A percentile compares a stretch with the other conserved stretches of the same genome.
Conservation (phyloP, 495 filamentous ascomycete genomes). For the Lasiosphaeriaceae sp. region DNA sequence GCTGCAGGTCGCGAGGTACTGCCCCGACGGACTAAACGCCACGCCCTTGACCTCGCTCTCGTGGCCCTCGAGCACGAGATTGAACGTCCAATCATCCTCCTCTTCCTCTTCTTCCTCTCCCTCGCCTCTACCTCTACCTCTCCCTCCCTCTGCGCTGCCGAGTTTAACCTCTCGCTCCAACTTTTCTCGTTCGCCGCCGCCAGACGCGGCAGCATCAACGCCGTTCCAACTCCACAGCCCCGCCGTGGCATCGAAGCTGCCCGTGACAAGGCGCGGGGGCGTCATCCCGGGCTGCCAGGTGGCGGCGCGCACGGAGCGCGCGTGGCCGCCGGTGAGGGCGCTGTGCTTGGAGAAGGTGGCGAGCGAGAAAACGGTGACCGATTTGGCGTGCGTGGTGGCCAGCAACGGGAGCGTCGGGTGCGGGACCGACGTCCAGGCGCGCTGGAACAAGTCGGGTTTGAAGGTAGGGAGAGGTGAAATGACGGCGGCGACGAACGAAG, state of each 20-base stretch:
- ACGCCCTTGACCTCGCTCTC: slow-evolving; percentile 90
- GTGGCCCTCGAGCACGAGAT: slow-evolving; percentile 85
- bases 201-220: slow-evolving; percentile 17
- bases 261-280: slow-evolving; percentile 77
- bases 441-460: slow-evolving; percentile 66
- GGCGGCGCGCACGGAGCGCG: slow-evolving; percentile 72
- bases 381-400: slow-evolving; percentile 81
- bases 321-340: slow-evolving; percentile 80
- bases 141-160: slow-evolving; percentile 4
- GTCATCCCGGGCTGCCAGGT: slow-evolving; percentile 77
- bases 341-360: slow-evolving; percentile 72
- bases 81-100: slow-evolving; percentile 82
- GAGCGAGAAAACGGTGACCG: slow-evolving; percentile 83
- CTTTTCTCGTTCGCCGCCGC: slow-evolving; percentile 10
- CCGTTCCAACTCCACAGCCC: slow-evolving; percentile 80
- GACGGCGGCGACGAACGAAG: neutral
- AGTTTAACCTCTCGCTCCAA: slow-evolving; percentile 13
- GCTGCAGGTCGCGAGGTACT: slow-evolving; percentile 81
- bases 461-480: slow-evolving; percentile 45
- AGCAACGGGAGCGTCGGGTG: slow-evolving; percentile 86
- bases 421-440: slow-evolving; percentile 78
- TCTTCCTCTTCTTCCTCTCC: slow-evolving; percentile 31
- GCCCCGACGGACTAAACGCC: slow-evolving; percentile 73
- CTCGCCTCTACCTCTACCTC: neutral
- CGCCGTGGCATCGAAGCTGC: slow-evolving; percentile 84